Percentiles rank a stretch among this genome's conserved stretches.
Evolutionary conservation across 192 early-diverging fungal species (phyloP).

Genomic region (Chytriomyces sp.): DNA sequence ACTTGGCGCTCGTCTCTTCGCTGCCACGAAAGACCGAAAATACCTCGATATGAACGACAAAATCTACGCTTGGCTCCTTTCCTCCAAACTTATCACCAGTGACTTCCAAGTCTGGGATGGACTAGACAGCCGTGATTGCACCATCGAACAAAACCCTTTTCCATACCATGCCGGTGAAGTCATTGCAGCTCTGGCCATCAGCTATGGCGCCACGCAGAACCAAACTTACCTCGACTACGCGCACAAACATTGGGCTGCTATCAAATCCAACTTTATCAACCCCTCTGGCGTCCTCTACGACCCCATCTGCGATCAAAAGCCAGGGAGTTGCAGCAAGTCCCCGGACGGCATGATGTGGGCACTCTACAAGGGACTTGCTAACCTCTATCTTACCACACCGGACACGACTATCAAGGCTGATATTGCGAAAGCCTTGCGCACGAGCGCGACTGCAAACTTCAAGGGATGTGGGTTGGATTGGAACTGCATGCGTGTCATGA

Average conservation of each 20-base stretch:
- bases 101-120: background rate
- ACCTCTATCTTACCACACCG: slow-evolving; percentile 3
- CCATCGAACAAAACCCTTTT: background rate
- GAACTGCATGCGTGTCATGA: slow-evolving; percentile 16
- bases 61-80: background rate
- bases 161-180: slow-evolving; percentile 9
- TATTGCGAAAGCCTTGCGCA: background rate
- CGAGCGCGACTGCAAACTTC: background rate
- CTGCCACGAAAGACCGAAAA: slow-evolving; percentile 26
- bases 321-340: background rate
- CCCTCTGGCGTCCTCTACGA: background rate
- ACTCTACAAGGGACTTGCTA: slow-evolving; percentile 2
- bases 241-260: background rate
- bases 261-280: background rate
- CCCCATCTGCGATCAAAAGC: background rate
- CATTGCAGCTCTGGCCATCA: background rate
- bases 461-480: background rate
- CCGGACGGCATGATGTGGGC: slow-evolving; percentile 16
- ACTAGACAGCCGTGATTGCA: background rate
- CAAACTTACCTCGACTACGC: slow-evolving; percentile 2
- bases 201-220: slow-evolving; percentile 1
- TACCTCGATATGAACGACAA: slow-evolving; percentile 31
- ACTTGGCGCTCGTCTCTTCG: slow-evolving; percentile 39
- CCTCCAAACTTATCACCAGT: background rate
- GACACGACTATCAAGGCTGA: background rate